These are phyloP conservation scores for Phytophthora boehmeriae DNA, from an alignment of 352 stramenopile species.

Conservation along the genomic window DNA sequence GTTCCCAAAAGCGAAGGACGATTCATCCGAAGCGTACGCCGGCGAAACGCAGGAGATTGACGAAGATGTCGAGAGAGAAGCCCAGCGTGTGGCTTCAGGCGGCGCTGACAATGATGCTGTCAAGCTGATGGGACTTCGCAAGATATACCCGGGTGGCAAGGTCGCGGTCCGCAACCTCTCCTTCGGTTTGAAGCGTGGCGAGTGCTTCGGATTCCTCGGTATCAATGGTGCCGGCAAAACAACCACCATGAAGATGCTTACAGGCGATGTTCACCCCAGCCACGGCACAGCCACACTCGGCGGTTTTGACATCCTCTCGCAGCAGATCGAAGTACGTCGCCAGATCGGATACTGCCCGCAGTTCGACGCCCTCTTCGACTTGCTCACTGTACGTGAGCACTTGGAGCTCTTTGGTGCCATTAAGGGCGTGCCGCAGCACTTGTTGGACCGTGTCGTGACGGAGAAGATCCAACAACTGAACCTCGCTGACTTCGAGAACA, in stretches of 20 bases:
- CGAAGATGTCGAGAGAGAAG: constrained; percentile 46
- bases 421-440: constrained; percentile 89
- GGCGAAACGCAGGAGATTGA: constrained; percentile 39
- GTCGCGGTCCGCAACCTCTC: constrained; percentile 73
- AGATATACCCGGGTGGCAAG: constrained; percentile 85
- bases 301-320: constrained; percentile 34
- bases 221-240: constrained; percentile 96
- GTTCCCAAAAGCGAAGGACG: constrained; percentile 50
- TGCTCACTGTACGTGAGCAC: constrained; percentile 88
- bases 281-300: constrained; percentile 45
- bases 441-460: constrained; percentile 60
- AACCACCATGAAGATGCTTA: constrained; percentile 95
- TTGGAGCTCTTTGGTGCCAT: constrained; percentile 90
- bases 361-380: constrained; percentile 83
- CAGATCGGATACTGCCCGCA: constrained; percentile 93
- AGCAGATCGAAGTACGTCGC: constrained; percentile 66
- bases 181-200: constrained; percentile 78
- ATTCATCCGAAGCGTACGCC: not conserved
- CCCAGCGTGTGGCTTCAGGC: constrained; percentile 33
- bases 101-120: constrained; percentile 40
- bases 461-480: constrained; percentile 86
- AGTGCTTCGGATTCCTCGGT: constrained; percentile 94
- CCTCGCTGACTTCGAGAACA: constrained; percentile 77
- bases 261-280: constrained; percentile 70
- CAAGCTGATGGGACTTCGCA: constrained; percentile 55